Base-by-base conservation (phyloP, 305 asterid genomes). In the Rubia tinctorum region DNA sequence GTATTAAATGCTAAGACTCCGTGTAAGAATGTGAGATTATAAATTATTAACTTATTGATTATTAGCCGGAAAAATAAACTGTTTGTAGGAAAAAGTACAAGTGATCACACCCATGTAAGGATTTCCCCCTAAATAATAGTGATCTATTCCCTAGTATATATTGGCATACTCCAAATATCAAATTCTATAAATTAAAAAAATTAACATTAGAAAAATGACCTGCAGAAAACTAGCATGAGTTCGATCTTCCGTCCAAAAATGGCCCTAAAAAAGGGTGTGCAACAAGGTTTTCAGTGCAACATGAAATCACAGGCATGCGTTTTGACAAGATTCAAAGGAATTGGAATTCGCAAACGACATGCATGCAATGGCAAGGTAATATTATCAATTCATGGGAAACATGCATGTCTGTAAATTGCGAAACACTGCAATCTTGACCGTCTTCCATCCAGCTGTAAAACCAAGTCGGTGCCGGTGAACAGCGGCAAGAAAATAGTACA, bases 401-500 rank as follows among this genome's bases (percentile, higher is more conserved):
- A 53, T 53, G 34, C 64, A 59, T 59, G 64, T 59, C 27, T 59
- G 64, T 11, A 49, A 65, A 9, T 18, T 4, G 12, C 30, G 61
- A 18, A 44, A 39, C 45, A 61, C 60, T 11, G 27, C 15, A 61
- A 30, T 11, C 49, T 45, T 9, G 67, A 7, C n/a, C 39, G 6
- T 45, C 23, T 45, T 49, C 15, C 37, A 61, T 73, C 51, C 76
- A 73, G 70, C 76, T 30, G 71, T 47, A 22, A 18, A 22, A 59
- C 10, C 10, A 53, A 53, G 59, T 53, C 59, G 59, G 59, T 17
- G 59, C 59, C 59, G 73, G 37, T 13, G 55, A 56, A 39, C 40
- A 39, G 8, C 25, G 7, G 25, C 7, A 22, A 42, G 25, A 73
- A 23, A 63, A 45, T 30, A 8, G 13, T 22, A 6, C 27, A 40